Conservation (phyloP, 805 yeast species). For the Candida easanensis region DNA sequence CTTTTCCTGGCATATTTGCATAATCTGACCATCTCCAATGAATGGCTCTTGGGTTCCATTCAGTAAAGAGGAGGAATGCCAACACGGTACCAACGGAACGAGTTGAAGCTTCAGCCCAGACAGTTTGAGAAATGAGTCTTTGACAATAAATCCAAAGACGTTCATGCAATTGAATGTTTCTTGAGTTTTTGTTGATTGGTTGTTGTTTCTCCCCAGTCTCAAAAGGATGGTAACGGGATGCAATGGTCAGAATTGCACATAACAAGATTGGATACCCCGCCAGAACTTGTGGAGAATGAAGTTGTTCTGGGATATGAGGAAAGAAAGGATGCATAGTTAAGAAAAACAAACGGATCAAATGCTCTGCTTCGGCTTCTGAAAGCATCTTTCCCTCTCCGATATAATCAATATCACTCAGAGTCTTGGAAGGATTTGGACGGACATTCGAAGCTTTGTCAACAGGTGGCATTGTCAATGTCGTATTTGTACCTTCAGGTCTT, state of each 20-base stretch:
- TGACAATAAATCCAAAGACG: constrained; percentile 84
- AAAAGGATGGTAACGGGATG: constrained; percentile 72
- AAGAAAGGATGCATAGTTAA: constrained; percentile 83
- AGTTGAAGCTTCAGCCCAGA: constrained; percentile 92
- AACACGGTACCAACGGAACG: constrained; percentile 83
- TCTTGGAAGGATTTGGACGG: constrained; percentile 34
- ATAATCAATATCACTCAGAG: constrained; percentile 58
- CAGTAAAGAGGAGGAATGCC: constrained; percentile 81
- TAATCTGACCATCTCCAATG: constrained; percentile 87
- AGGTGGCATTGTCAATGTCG: constrained; percentile 29
- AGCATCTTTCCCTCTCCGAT: constrained; percentile 57
- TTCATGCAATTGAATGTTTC: constrained; percentile 68
- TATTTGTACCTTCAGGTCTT: constrained; percentile 8
- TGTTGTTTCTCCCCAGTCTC: constrained; percentile 34
- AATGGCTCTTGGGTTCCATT: constrained; percentile 95
- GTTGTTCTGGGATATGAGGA: constrained; percentile 77
- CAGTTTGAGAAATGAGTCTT: constrained; percentile 74
- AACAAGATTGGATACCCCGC: constrained; percentile 79
- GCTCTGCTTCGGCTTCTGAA: constrained; percentile 59
- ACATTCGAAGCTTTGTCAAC: constrained; percentile 31
- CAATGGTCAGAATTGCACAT: constrained; percentile 76
- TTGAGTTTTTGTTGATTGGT: constrained; percentile 29
- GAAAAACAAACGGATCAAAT: constrained; percentile 60
- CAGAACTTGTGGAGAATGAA: constrained; percentile 62
- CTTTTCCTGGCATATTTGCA: constrained; percentile 39